Base-by-base conservation (phyloP, 148 eudicot species). In the Spergularia marina region DNA sequence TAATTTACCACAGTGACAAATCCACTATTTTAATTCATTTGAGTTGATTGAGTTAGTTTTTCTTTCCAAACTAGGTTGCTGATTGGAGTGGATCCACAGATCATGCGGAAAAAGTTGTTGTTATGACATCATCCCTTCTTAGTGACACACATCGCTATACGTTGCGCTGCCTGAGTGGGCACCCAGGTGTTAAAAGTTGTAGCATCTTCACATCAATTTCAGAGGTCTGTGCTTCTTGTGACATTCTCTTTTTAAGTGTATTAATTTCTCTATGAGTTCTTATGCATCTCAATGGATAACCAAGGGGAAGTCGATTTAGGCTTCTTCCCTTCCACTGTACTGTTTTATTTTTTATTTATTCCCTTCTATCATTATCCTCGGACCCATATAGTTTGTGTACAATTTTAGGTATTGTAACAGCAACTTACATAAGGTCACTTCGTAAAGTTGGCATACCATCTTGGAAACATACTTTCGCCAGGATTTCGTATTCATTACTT, bases 91-190 rank as follows among this genome's bases (percentile, higher is more conserved):
- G 85, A 71, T 84, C 73, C 23, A 62, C 76, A 56, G 85, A 83
- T 58, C 78, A 80, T 57, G 83, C 89, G 36, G 82, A 54, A 78
- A 95, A 90, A 80, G 81, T 92, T 78, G 92, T 90, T 81, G 82
- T 92, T 65, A 83, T 95, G 74, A 88, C 97, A 40, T 89, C 97
- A 41, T 80, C 92, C 71, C 88, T 92, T 70, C 83, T 95, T 62
- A 95, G 94, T 86, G 97, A 95, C 86, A 85, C 91, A 14, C 99
- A 96, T 78, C 92, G 99, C 30, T 96, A 92, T 75, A 83, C 90
- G 71, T 79, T 96, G 69, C 94, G 97, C 52, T 92, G 98, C 83
- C 87, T 96, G 66, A 87, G 84, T 77, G 76, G 85, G 12, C 90
- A 88, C 83, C 91, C 88, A 75, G 76, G 75, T 73, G 81, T 91